phyloP scores from a whole-genome alignment of 768 basidiomycete species.

The Peribolospora kevripleyi region DNA sequence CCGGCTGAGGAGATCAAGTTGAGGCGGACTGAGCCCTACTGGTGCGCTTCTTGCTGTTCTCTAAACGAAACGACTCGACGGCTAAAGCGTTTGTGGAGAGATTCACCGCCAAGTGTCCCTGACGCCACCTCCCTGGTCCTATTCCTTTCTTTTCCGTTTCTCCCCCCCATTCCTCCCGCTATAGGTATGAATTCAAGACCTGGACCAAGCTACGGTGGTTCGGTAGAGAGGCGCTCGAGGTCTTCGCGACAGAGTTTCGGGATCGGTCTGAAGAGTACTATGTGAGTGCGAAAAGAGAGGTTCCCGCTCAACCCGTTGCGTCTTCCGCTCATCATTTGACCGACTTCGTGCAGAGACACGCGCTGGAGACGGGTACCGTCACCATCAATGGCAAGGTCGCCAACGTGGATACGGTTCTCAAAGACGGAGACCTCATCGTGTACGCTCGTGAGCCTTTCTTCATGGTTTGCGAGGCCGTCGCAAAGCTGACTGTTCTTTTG shows the following conservation, averaged over 20 bases:
- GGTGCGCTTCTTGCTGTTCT: too few relatives aligned
- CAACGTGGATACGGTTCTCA: constrained; percentile 47
- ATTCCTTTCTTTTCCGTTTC: too few relatives aligned
- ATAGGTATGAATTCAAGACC: too few relatives aligned
- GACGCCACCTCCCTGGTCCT: too few relatives aligned
- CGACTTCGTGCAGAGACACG: constrained; percentile 28
- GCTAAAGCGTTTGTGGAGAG: too few relatives aligned
- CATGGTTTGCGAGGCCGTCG: neutral
- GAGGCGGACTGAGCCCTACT: too few relatives aligned
- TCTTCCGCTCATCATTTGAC: neutral
- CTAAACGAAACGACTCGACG: too few relatives aligned
- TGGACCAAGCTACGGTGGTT: too few relatives aligned
- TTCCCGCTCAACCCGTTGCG: neutral
- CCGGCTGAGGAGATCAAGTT: too few relatives aligned
- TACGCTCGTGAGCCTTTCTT: constrained; percentile 11
- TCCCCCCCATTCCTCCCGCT: too few relatives aligned
- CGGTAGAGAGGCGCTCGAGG: too few relatives aligned
- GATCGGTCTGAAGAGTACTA: constrained; percentile 8
- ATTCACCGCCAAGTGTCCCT: too few relatives aligned
- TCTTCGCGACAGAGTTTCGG: neutral
- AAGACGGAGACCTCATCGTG: constrained; percentile 40
- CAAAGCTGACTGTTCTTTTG: neutral
- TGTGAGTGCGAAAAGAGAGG: neutral
- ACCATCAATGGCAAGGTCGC: constrained; percentile 81
- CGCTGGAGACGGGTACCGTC: constrained; percentile 79